A percentile compares a stretch with the other conserved stretches of the same genome.
phyloP scores from a whole-genome alignment of 2,329 filamentous ascomycete species.

The Mycosphaerella sp. region DNA sequence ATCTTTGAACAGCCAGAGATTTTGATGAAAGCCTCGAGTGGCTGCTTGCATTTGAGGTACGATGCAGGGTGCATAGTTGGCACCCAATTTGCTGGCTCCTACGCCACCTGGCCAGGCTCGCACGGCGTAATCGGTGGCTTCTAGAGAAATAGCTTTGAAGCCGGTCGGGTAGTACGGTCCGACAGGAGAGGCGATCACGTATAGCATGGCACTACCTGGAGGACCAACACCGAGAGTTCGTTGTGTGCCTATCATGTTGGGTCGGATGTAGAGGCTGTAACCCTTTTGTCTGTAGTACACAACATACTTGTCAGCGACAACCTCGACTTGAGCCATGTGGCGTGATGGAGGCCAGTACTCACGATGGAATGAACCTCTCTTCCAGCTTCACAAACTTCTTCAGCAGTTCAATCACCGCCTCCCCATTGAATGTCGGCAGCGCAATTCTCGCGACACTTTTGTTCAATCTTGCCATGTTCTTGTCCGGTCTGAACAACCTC shows the following conservation, averaged over 20 bases:
- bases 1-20: conserved; percentile 93
- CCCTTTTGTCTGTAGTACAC: conserved; percentile 48
- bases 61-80: conserved; percentile 99
- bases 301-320: conserved; percentile 12
- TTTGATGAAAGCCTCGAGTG: conserved; percentile 91
- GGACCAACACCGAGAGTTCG: conserved; percentile 85
- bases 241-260: conserved; percentile 96
- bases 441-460: conserved; percentile 87
- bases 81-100: conserved; percentile 95
- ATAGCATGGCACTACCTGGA: conserved; percentile 87
- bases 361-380: conserved; percentile 79
- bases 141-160: conserved; percentile 93
- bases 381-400: conserved; percentile 73
- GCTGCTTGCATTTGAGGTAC: conserved; percentile 92
- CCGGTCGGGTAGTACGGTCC: conserved; percentile 97
- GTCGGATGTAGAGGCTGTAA: conserved; percentile 92
- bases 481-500: conserved; percentile 86
- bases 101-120: conserved; percentile 97
- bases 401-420: conserved; percentile 73
- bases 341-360: conserved; percentile 32
- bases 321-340: background rate
- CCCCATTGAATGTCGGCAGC: conserved; percentile 73
- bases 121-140: conserved; percentile 85
- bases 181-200: conserved; percentile 91
- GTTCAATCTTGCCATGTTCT: conserved; percentile 94